Evolutionary conservation across 2,329 filamentous ascomycete genomes (phyloP), one percentile per base, ranked within the genome.

Genomic region (Nakataea oryzae): DNA sequence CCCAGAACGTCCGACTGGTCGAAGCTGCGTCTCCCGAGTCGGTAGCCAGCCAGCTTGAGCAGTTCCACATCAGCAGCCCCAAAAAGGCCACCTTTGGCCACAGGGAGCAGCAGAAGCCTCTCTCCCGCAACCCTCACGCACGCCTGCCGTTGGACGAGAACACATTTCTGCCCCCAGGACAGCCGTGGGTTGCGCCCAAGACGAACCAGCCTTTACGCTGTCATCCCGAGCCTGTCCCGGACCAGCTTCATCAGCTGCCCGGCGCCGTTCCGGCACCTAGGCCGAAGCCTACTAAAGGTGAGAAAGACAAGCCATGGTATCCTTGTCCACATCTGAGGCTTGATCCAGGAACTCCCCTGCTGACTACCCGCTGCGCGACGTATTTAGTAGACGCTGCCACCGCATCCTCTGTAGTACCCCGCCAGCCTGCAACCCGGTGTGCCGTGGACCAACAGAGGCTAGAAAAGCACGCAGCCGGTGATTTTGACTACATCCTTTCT

Each of bases 401-500:
- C n/a, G 41, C 41, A 21, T 24, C 29, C 12, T 29, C 26, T 54
- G 14, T 34, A 21, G 12, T 17, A 54, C 41, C 41, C 30, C 41
- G 28, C 27, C 47, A 34, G 41, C 27, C 58, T 21, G 28, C 58
- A 26, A 59, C 26, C 50, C 32, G 58, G 21, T 13, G 34, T 27
- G 27, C 30, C 64, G 65, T 61, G 68, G 67, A 64, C 61, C 64
- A 66, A 54, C 66, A 73, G 57, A 75, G 77, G 62, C 70, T 78
- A 59, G 68, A 71, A 60, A 76, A 72, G 65, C 79, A 81, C 69
- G 70, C 75, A 65, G 73, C 75, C 72, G 77, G 78, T 75, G 73
- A 80, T 70, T 83, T 79, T 67, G 78, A 82, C 67, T 82, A 76
- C 74, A 69, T 82, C 62, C 69, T 82, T 50, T 75, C 75, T 28